These are phyloP conservation scores for Cyclotella kingstonii DNA, from an alignment of 108 stramenopile species.

Conservation along the genomic window DNA sequence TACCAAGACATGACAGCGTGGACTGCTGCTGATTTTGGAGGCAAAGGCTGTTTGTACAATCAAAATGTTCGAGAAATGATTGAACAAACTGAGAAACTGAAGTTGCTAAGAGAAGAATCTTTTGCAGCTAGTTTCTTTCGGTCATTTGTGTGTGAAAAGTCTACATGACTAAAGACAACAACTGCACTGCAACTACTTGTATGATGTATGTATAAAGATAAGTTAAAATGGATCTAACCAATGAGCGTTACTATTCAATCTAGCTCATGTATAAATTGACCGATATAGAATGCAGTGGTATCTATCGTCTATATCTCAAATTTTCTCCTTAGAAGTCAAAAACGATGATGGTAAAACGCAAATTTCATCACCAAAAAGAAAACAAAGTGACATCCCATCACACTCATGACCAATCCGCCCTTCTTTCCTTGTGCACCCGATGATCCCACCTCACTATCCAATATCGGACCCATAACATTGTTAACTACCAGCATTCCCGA, in stretches of 20 bases:
- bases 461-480: constrained; percentile 61
- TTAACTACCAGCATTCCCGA: constrained; percentile 66
- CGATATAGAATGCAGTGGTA: too few relatives aligned
- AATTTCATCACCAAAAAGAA: constrained; percentile 74
- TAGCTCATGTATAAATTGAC: too few relatives aligned
- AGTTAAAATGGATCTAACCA: neutral
- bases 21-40: constrained; percentile 69
- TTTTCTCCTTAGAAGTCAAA: neutral
- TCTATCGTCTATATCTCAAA: too few relatives aligned
- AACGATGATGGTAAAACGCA: constrained; percentile 59
- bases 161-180: too few relatives aligned
- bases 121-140: constrained; percentile 79
- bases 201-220: neutral
- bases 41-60: constrained; percentile 88
- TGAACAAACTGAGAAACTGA: constrained; percentile 37
- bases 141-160: constrained; percentile 53
- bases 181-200: too few relatives aligned
- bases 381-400: constrained; percentile 67
- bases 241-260: neutral
- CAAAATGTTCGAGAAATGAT: constrained; percentile 77
- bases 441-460: constrained; percentile 29
- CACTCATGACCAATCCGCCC: constrained; percentile 57
- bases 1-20: constrained; percentile 83
- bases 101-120: constrained; percentile 43
- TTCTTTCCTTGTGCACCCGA: constrained; percentile 40